These are phyloP conservation scores for Trichoderma semiorbis DNA, from an alignment of 2,329 filamentous ascomycete species.

Conservation along the genomic window DNA sequence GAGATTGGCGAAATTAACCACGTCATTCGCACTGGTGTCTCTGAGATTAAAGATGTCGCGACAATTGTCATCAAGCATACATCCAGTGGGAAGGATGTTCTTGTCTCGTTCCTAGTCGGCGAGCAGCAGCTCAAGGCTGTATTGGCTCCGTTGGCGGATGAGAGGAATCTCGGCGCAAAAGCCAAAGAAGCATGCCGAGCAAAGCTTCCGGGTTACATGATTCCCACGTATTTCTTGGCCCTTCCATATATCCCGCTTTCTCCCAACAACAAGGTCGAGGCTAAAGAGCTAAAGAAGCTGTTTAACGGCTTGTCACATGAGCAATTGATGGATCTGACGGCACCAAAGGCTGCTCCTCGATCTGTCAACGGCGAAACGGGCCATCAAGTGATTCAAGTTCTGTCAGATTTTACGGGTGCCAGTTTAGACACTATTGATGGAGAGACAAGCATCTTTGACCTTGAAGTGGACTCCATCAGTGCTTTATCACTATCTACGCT, in stretches of 20 bases:
- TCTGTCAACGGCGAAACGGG: conserved; percentile 35
- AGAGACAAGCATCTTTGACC: conserved; percentile 71
- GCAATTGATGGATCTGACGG: conserved; percentile 56
- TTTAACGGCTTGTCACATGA: conserved; percentile 61
- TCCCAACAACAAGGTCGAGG: conserved; percentile 84
- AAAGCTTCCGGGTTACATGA: conserved; percentile 79
- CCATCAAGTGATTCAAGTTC: conserved; percentile 46
- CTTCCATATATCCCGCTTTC: conserved; percentile 74
- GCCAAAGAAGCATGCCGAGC: conserved; percentile 63
- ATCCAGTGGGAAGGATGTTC: conserved; percentile 72
- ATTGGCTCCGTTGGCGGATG: conserved; percentile 29
- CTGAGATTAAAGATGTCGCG: conserved; percentile 62
- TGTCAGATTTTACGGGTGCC: conserved; percentile 53
- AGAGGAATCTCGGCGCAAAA: conserved; percentile 38
- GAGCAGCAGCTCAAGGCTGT: background rate
- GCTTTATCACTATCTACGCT: conserved; percentile 65
- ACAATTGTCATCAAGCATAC: conserved; percentile 71
- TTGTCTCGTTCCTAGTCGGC: conserved; percentile 68
- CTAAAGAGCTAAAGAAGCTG: conserved; percentile 62
- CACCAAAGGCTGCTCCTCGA: conserved; percentile 22
- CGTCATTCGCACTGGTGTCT: conserved; percentile 62
- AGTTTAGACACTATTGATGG: conserved; percentile 43
- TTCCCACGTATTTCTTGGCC: conserved; percentile 77
- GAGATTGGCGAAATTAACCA: conserved; percentile 92
- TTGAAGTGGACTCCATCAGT: conserved; percentile 86